Percentiles rank a stretch among this genome's conserved stretches.
Evolutionary conservation across 2,329 filamentous ascomycete species (phyloP).

Genomic region (Fusarium sp.): DNA sequence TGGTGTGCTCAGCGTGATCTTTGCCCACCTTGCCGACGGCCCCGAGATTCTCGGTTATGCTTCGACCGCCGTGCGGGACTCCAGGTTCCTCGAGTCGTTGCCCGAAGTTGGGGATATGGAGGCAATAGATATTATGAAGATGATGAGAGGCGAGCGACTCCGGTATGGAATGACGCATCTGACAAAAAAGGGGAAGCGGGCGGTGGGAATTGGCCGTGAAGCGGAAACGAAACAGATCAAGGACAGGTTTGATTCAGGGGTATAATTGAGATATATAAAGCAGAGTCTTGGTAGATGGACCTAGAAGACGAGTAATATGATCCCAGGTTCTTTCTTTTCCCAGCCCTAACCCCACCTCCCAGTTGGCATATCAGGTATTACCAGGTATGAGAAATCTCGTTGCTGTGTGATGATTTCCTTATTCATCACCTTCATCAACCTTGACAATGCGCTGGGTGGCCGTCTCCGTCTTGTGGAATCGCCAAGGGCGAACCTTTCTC

Average conservation of each 20-base stretch:
- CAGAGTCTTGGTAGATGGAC: background rate
- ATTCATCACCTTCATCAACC: background rate
- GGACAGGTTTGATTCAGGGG: background rate
- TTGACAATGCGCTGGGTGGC: slow-evolving; percentile 7
- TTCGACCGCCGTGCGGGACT: background rate
- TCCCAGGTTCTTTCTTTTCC: rapidly evolving
- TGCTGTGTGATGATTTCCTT: background rate
- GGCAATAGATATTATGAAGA: background rate
- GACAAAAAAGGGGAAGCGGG: background rate
- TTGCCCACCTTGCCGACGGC: background rate
- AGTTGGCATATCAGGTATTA: background rate
- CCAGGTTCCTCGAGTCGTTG: background rate
- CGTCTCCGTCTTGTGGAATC: slow-evolving; percentile 21
- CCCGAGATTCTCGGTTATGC: background rate
- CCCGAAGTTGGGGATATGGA: background rate
- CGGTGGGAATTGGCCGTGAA: background rate
- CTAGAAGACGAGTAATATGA: background rate
- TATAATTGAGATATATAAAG: background rate
- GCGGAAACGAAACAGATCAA: background rate
- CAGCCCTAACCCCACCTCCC: background rate
- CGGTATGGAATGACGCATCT: background rate
- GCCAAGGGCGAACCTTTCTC: slow-evolving; percentile 28
- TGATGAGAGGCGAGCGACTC: background rate
- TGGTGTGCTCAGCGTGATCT: background rate
- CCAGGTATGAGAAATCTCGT: background rate